A percentile compares a stretch with the other conserved stretches of the same genome.
Evolutionary conservation across 2,329 filamentous ascomycete genomes (phyloP).

Genomic region (Aureobasidium sp.): DNA sequence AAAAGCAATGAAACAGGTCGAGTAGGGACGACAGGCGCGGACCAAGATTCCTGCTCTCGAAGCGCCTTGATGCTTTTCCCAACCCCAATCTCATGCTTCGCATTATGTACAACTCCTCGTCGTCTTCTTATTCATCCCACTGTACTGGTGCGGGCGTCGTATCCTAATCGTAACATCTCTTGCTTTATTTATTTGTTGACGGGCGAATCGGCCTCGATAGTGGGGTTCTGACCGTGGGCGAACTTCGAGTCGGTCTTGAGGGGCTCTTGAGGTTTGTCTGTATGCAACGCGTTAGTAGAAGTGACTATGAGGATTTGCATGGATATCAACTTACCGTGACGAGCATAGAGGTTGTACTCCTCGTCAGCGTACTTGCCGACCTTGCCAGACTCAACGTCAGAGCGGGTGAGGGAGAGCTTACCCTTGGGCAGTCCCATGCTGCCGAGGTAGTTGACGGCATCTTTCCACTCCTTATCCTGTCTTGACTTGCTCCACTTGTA

Average conservation of each 20-base stretch:
- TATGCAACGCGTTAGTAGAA: not conserved
- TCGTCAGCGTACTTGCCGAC: conserved; percentile 43
- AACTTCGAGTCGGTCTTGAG: conserved; percentile 45
- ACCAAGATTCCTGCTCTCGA: conserved; percentile 12
- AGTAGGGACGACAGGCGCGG: not conserved
- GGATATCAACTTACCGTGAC: conserved; percentile 38
- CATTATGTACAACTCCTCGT: conserved; percentile 10
- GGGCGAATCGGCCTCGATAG: conserved; percentile 35
- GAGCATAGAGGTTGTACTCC: conserved; percentile 43
- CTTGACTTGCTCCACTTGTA: conserved; percentile 67
- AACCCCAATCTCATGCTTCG: not conserved
- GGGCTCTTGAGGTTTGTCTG: conserved; percentile 49
- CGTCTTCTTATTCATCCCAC: not conserved
- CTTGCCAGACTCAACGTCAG: conserved; percentile 52
- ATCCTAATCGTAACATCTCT: not conserved
- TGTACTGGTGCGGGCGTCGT: not conserved
- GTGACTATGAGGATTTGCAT: not conserved
- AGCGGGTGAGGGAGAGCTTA: conserved; percentile 48
- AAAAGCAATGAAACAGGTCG: not conserved
- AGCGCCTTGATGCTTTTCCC: conserved; percentile 1
- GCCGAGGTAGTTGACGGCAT: conserved; percentile 52
- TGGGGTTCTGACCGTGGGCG: conserved; percentile 37
- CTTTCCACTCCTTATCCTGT: conserved; percentile 74
- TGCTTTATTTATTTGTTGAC: conserved; percentile 41
- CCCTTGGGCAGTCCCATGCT: conserved; percentile 56